Evolutionary conservation across 73 alveolate genomes (phyloP).

Genomic region (Stentor roeselii): DNA sequence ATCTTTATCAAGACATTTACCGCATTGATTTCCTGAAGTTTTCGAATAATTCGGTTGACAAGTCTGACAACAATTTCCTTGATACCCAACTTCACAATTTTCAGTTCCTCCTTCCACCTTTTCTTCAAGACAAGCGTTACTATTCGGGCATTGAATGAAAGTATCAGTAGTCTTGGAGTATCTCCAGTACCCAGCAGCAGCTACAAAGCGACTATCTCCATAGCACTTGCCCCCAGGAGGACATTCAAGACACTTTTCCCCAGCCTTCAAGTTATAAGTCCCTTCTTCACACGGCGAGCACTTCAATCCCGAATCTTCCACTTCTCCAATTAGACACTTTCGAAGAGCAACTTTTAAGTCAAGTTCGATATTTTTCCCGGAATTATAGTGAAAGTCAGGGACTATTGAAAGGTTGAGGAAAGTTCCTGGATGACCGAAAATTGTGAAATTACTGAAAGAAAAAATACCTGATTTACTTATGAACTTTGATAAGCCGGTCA

Average conservation of each 20-base stretch:
- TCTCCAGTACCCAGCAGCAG: slow-evolving; percentile 44
- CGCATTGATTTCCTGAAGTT: slow-evolving; percentile 31
- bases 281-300: slow-evolving; percentile 58
- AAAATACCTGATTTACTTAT: not conserved
- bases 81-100: slow-evolving; percentile 44
- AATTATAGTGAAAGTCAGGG: not conserved
- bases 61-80: slow-evolving; percentile 50
- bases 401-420: not conserved
- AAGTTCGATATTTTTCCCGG: slow-evolving; percentile 18
- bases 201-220: not conserved
- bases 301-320: slow-evolving; percentile 36
- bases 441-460: not conserved
- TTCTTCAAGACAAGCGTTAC: slow-evolving; percentile 39
- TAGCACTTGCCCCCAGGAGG: slow-evolving; percentile 19
- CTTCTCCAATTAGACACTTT: slow-evolving; percentile 63
- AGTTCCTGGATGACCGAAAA: not conserved
- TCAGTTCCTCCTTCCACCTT: slow-evolving; percentile 33
- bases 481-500: not conserved
- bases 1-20: slow-evolving; percentile 44
- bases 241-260: not conserved
- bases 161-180: slow-evolving; percentile 14
- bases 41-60: slow-evolving; percentile 45
- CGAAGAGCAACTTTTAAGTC: slow-evolving; percentile 37
- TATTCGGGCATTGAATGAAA: slow-evolving; percentile 36
- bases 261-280: slow-evolving; percentile 30